These are phyloP conservation scores for Epichloe gansuensis DNA, from an alignment of 2,329 filamentous ascomycete genomes.

Conservation along the genomic window DNA sequence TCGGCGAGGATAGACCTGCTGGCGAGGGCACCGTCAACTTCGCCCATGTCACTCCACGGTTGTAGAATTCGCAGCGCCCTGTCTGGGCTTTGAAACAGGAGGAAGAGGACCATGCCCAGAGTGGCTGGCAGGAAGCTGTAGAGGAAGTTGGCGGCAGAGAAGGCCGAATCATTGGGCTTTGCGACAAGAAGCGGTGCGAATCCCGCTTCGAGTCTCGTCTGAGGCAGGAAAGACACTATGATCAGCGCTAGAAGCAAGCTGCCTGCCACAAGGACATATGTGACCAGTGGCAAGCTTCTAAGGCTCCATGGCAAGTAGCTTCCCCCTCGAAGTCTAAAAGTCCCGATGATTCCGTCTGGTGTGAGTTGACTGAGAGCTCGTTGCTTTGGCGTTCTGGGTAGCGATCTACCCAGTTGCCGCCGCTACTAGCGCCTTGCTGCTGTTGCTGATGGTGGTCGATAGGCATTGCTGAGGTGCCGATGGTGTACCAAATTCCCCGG, in stretches of 20 bases:
- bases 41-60: slow-evolving; percentile 54
- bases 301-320: slow-evolving; percentile 71
- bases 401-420: background rate
- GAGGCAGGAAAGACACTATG: slow-evolving; percentile 64
- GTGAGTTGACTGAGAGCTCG: slow-evolving; percentile 20
- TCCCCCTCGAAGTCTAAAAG: slow-evolving; percentile 24
- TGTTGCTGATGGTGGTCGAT: slow-evolving; percentile 10
- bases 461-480: slow-evolving; percentile 41
- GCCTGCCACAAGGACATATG: slow-evolving; percentile 49
- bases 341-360: slow-evolving; percentile 13
- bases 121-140: slow-evolving; percentile 66
- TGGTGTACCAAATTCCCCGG: slow-evolving; percentile 66
- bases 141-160: slow-evolving; percentile 78
- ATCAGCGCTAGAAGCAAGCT: slow-evolving; percentile 59
- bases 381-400: slow-evolving; percentile 12
- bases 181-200: slow-evolving; percentile 60
- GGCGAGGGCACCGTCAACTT: slow-evolving; percentile 46
- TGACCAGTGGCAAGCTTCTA: slow-evolving; percentile 50
- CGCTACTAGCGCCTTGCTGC: background rate
- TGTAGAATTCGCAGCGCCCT: slow-evolving; percentile 52
- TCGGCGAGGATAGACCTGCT: slow-evolving; percentile 55
- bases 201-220: slow-evolving; percentile 51
- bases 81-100: slow-evolving; percentile 56
- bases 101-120: slow-evolving; percentile 54
- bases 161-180: slow-evolving; percentile 48